A percentile compares a stretch with the other conserved stretches of the same genome.
Evolutionary conservation across 2,329 filamentous ascomycete species (phyloP).

Genomic region (Diplodia scrobiculata): DNA sequence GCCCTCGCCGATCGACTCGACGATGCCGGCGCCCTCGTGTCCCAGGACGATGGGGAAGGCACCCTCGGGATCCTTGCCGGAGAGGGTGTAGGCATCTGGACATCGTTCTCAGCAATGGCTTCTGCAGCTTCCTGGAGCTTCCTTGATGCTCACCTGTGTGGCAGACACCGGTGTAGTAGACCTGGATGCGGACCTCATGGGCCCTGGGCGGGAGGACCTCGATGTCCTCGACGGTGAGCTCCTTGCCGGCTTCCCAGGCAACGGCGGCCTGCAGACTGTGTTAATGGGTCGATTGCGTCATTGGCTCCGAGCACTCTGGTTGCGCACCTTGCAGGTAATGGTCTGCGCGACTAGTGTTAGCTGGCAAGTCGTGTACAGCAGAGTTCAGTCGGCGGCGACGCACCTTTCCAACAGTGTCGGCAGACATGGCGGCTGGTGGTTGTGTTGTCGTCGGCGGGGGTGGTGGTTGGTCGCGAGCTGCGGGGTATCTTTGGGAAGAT

Average conservation of each 20-base stretch:
- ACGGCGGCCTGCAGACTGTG: conserved; percentile 70
- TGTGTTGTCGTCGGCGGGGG: conserved; percentile 5
- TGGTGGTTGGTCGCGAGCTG: neutral
- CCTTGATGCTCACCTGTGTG: conserved; percentile 71
- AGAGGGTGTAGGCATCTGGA: conserved; percentile 62
- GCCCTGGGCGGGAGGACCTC: conserved; percentile 87
- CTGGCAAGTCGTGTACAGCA: conserved; percentile 11
- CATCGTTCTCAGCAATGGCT: conserved; percentile 7
- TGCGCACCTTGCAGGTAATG: conserved; percentile 90
- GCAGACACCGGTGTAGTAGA: conserved; percentile 98
- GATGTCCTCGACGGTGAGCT: conserved; percentile 84
- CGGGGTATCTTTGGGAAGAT: conserved; percentile 12
- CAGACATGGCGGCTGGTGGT: conserved; percentile 48
- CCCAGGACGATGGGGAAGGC: conserved; percentile 50
- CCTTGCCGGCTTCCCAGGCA: conserved; percentile 94
- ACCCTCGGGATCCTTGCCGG: conserved; percentile 90
- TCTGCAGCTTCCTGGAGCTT: neutral
- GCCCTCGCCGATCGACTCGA: conserved; percentile 73
- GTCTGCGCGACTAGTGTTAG: conserved; percentile 58
- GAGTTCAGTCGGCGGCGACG: conserved; percentile 23
- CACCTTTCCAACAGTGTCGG: conserved; percentile 61
- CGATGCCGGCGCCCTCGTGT: conserved; percentile 49
- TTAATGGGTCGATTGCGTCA: conserved; percentile 47
- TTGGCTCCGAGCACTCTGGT: conserved; percentile 70
- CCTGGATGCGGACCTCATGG: conserved; percentile 93